Base-by-base conservation (phyloP, 768 basidiomycete genomes). In the Pluteus cervinus region DNA sequence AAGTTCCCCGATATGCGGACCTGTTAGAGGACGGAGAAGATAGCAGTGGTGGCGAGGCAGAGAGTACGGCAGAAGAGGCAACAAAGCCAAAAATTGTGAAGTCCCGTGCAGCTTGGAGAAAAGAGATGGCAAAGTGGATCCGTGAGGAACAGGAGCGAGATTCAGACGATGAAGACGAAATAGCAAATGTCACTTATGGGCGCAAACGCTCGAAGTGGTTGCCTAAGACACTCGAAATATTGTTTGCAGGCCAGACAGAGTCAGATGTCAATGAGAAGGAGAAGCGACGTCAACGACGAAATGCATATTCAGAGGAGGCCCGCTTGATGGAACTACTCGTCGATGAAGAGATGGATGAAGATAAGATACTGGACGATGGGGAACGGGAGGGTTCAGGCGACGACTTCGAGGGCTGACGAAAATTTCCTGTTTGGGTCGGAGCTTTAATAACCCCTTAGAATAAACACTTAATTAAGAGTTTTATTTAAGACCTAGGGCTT, bases 1-100 rank as follows among this genome's bases (percentile, higher is more conserved):
- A 36, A 15, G 53, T 55, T 4, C 53, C 48, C 1, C 36, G 32
- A 14, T 53, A 55, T 40, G 39, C 51, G 12, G 42, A 55, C 20
- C n/a, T n/a, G n/a, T n/a, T n/a, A n/a, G n/a, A n/a, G n/a, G n/a
- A n/a, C n/a, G n/a, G n/a, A n/a, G n/a, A n/a, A n/a, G n/a, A n/a
- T n/a, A n/a, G n/a, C n/a, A n/a, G n/a, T n/a, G n/a, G n/a, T n/a
- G n/a, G n/a, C n/a, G n/a, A n/a, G n/a, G n/a, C n/a, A n/a, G n/a
- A n/a, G n/a, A n/a, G n/a, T n/a, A n/a, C n/a, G n/a, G n/a, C n/a
- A n/a, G n/a, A n/a, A n/a, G n/a, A n/a, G n/a, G n/a, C n/a, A n/a
- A n/a, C n/a, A n/a, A n/a, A n/a, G n/a, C n/a, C n/a, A n/a, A n/a
- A n/a, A n/a, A n/a, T n/a, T 24, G 39, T 54, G 17, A 48, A 39